A percentile compares a stretch with the other conserved stretches of the same genome.
These are phyloP conservation scores for Oryza brachyantha DNA, from an alignment of 176 grass and related monocot species.

Conservation along the genomic window DNA sequence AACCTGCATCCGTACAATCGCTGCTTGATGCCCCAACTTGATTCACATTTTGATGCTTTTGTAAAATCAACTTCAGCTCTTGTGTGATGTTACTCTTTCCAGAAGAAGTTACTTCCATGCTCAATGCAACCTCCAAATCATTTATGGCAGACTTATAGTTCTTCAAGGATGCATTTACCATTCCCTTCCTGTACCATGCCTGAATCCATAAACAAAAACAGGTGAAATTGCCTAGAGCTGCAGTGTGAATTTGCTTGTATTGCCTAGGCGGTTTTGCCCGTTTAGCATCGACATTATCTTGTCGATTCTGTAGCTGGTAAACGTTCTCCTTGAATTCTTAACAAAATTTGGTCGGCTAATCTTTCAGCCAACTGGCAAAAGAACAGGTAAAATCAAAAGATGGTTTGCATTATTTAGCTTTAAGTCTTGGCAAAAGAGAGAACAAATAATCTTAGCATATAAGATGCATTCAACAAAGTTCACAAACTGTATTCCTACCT, in stretches of 20 bases:
- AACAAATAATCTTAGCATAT: background rate
- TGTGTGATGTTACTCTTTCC: constrained; percentile 68
- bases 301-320: too few species aligned
- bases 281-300: too few species aligned
- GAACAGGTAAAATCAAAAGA: constrained; percentile 5
- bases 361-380: too few species aligned
- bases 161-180: constrained; percentile 60
- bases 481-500: constrained; percentile 38
- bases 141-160: constrained; percentile 57
- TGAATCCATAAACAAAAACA: constrained; percentile 35
- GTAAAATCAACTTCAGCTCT: constrained; percentile 51
- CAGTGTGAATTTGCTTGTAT: too few species aligned
- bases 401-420: constrained; percentile 8
- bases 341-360: too few species aligned
- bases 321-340: too few species aligned
- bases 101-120: constrained; percentile 58
- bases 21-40: constrained; percentile 19
- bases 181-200: constrained; percentile 94
- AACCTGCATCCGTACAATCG: constrained; percentile 27
- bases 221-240: too few species aligned
- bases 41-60: constrained; percentile 32
- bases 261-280: too few species aligned
- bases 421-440: constrained; percentile 11
- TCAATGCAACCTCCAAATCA: constrained; percentile 82
- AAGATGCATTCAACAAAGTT: constrained; percentile 7